A percentile compares a stretch with the other conserved stretches of the same genome.
Conservation (phyloP, 2,329 filamentous ascomycete genomes). For the Phyllosticta citribraziliensis region DNA sequence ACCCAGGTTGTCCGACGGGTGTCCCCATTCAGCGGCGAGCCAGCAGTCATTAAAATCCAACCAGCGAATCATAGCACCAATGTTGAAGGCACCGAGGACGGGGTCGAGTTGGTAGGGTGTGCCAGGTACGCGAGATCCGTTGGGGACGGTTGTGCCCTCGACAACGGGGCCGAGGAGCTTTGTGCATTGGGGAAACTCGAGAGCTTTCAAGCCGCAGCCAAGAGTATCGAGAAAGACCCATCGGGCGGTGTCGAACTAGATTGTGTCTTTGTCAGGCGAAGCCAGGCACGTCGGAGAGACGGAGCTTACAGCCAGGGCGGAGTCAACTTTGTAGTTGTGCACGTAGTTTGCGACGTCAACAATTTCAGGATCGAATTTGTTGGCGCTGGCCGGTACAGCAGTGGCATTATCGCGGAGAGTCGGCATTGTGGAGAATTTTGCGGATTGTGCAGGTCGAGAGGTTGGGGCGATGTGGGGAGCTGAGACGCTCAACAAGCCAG, state of each 20-base stretch:
- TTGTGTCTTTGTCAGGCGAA: constrained; percentile 14
- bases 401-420: constrained; percentile 8
- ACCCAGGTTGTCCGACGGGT: constrained; percentile 95
- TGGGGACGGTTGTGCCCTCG: constrained; percentile 80
- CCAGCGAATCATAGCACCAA: constrained; percentile 97
- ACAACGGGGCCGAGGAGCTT: constrained; percentile 91
- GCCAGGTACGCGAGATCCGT: constrained; percentile 82
- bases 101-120: constrained; percentile 93
- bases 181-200: constrained; percentile 90
- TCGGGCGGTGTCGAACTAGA: constrained; percentile 84
- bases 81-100: constrained; percentile 95
- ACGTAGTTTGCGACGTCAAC: constrained; percentile 92
- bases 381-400: constrained; percentile 19
- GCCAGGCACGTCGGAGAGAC: not conserved
- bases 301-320: constrained; percentile 74
- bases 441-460: not conserved
- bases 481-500: not conserved
- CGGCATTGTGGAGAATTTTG: constrained; percentile 9
- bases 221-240: constrained; percentile 96
- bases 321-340: constrained; percentile 82
- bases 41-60: constrained; percentile 99
- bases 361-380: constrained; percentile 81
- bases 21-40: constrained; percentile 97
- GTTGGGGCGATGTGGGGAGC: not conserved
- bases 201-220: constrained; percentile 89